Percentiles rank a stretch among this genome's conserved stretches.
phyloP scores from a whole-genome alignment of 805 yeast genomes.

The Candida jianshihensis region DNA sequence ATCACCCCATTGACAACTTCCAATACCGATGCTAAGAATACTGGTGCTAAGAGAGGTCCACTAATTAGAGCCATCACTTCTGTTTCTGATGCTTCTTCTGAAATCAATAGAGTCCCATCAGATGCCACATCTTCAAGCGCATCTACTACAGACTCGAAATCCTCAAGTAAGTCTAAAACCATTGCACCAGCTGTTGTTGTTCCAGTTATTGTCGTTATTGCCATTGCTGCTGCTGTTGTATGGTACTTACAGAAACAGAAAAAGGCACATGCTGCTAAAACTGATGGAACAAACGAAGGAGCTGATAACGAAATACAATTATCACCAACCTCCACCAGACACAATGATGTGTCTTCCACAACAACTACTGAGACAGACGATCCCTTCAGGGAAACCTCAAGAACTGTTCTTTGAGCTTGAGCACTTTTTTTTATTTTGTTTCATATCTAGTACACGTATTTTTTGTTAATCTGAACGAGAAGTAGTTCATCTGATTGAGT shows the following conservation, averaged over 20 bases:
- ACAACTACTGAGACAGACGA: conserved; percentile 20
- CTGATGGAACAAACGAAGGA: conserved; percentile 2
- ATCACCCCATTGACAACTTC: conserved; percentile 33
- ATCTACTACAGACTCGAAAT: conserved; percentile 10
- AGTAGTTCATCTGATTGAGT: too few species aligned
- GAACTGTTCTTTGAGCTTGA: conserved; percentile 18
- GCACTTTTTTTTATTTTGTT: background rate
- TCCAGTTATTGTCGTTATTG: conserved; percentile 30
- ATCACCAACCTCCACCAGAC: conserved; percentile 17
- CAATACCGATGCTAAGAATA: conserved; percentile 27
- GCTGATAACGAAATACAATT: conserved; percentile 17
- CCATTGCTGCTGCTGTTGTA: conserved; percentile 24
- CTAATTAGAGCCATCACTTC: conserved; percentile 30
- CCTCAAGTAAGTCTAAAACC: conserved; percentile 19
- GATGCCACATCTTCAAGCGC: conserved; percentile 25
- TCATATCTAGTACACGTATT: background rate
- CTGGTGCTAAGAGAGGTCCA: conserved; percentile 35
- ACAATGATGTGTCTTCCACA: conserved; percentile 9
- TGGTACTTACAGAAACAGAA: conserved; percentile 25
- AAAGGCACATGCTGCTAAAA: conserved; percentile 5
- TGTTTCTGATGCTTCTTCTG: conserved; percentile 23
- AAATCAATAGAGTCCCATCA: conserved; percentile 32
- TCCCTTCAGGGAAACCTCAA: conserved; percentile 23
- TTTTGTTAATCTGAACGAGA: too few species aligned
- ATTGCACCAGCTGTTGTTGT: conserved; percentile 39